Conservation (phyloP, 1,139 yeast species). For the Zygosaccharomyces pseudobailii region DNA sequence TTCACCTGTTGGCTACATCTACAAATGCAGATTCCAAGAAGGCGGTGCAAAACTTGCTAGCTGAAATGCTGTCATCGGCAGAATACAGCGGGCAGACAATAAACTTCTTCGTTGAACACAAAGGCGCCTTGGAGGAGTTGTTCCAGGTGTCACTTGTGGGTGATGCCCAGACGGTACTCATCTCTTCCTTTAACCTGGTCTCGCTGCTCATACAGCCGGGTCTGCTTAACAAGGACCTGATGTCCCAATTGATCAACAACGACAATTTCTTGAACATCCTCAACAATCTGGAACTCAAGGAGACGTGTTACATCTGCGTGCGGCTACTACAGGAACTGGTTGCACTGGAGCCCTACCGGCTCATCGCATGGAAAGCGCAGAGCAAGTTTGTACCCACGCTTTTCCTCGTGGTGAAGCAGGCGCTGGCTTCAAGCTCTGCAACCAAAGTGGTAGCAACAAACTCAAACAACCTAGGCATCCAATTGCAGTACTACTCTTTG, state of each 20-base stretch:
- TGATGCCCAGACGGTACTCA: slow-evolving; percentile 27
- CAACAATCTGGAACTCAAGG: slow-evolving; percentile 26
- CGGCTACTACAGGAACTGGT: slow-evolving; percentile 36
- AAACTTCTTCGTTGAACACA: slow-evolving; percentile 38
- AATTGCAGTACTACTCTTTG: slow-evolving; percentile 75
- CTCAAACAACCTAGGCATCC: slow-evolving; percentile 53
- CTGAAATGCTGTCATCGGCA: slow-evolving; percentile 47
- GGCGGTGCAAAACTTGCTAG: slow-evolving; percentile 63
- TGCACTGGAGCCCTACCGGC: slow-evolving; percentile 54
- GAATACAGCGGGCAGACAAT: slow-evolving; percentile 42
- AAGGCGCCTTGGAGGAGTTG: slow-evolving; percentile 33
- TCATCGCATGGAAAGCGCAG: slow-evolving; percentile 51
- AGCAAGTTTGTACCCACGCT: slow-evolving; percentile 54
- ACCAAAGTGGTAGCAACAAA: slow-evolving; percentile 39
- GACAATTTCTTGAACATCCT: slow-evolving; percentile 23
- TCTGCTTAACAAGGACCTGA: slow-evolving; percentile 19
- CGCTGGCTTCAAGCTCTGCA: slow-evolving; percentile 22
- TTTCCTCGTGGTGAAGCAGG: slow-evolving; percentile 38
- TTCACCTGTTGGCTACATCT: slow-evolving; percentile 27
- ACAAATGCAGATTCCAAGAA: slow-evolving; percentile 58
- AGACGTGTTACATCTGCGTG: slow-evolving; percentile 31
- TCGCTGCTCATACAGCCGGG: slow-evolving; percentile 33
- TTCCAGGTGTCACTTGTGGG: slow-evolving; percentile 30
- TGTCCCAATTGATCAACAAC: slow-evolving; percentile 20
- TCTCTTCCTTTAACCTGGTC: slow-evolving; percentile 32